A percentile compares a stretch with the other conserved stretches of the same genome.
These are phyloP conservation scores for Cryphonectria japonica DNA, from an alignment of 2,329 filamentous ascomycete genomes.

Conservation along the genomic window DNA sequence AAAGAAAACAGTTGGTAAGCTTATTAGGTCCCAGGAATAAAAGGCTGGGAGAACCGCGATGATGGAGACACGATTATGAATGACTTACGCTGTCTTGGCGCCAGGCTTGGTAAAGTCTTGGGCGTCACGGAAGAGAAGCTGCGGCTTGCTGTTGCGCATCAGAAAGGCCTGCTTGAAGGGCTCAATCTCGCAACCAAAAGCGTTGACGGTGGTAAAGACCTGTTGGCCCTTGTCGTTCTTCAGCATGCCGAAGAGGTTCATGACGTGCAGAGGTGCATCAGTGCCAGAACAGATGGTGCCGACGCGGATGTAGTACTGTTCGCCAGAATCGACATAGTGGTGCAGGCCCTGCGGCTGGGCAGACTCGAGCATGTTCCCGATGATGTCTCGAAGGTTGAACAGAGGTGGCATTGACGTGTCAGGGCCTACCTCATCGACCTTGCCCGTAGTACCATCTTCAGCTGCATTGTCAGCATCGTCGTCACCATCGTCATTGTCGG, in stretches of 20 bases:
- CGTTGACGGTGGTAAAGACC: constrained; percentile 38
- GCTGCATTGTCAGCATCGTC: background rate
- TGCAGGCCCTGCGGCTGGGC: constrained; percentile 6
- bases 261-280: constrained; percentile 70
- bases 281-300: constrained; percentile 81
- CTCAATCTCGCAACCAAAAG: constrained; percentile 67
- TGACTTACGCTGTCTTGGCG: constrained; percentile 48
- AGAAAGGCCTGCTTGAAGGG: constrained; percentile 68
- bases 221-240: constrained; percentile 17
- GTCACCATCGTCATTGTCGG: background rate
- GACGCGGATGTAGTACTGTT: constrained; percentile 40
- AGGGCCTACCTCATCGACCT: constrained; percentile 10
- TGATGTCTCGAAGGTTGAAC: constrained; percentile 16
- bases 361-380: background rate
- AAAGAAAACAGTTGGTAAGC: constrained; percentile 19
- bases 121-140: constrained; percentile 62
- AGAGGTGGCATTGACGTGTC: constrained; percentile 15
- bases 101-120: constrained; percentile 52
- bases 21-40: background rate
- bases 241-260: constrained; percentile 25
- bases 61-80: background rate
- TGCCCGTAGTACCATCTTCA: background rate
- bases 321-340: constrained; percentile 1
- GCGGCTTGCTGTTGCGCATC: constrained; percentile 58
- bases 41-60: background rate